Base-by-base conservation (phyloP, 768 basidiomycete species). In the Boletellus emodensis region DNA sequence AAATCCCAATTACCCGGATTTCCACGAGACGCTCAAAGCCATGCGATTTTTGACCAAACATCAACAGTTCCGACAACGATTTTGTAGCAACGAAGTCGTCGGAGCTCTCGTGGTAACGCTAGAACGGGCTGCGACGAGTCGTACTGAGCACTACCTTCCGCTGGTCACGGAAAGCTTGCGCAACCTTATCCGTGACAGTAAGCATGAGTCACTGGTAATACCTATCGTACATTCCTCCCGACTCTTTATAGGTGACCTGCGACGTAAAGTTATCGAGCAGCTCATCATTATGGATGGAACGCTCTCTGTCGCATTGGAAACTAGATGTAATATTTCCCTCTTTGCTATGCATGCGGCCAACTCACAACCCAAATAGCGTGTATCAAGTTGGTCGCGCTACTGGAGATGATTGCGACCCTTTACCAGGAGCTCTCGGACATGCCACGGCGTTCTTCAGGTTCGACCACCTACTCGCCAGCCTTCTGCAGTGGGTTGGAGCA, bases 231-330 rank as follows among this genome's bases (percentile, higher is more conserved):
- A 33, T 40, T 15, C 32, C 32, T 20, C 20, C 3, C 20, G 4
- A 53, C 30, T 3, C 11, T 36, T 3, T 39, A 7, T n/a, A 49
- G 47, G 18, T 2, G 6, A 35, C 10, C 6, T 40, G 22, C 40
- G 43, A 34, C 4, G 11, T 8, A 3, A 15, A 4, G 44, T 54
- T 24, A 26, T 54, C 17, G 6, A 28, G 9, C 36, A 32, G 20
- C 44, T 53, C 10, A 9, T 12, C 2, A n/a, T 9, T 11, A 28
- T 15, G n/a, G 34, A 11, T 22, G 43, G 20, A 30, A 30, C 30
- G 5, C 48, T 56, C 22, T 47, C 28, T 1, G 11, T 41, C 17
- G 12, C 44, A 12, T 46, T 56, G 22, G 52, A 44, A 36, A 37
- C 33, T 12, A 49, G 40, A 15, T 30, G 55, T 56, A 42, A 26